Evolutionary conservation across 2,329 filamentous ascomycete species (phyloP), one percentile per base, ranked within the genome.

Genomic region (Calonectria leucothoes): DNA sequence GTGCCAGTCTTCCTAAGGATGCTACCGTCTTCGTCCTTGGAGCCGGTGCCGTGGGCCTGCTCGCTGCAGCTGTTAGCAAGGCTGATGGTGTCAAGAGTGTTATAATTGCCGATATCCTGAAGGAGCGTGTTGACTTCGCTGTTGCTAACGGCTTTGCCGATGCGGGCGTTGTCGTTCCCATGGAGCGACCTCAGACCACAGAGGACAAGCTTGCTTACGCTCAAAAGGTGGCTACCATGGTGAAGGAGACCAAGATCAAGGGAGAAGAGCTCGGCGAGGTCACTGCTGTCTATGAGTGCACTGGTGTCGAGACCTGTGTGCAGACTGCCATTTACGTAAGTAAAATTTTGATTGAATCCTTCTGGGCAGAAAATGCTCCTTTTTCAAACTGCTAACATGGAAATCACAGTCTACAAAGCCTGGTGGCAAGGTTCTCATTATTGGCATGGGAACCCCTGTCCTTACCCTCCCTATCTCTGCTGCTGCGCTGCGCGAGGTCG

Each of bases 291-390:
- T 95, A 94, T 80, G 94, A 96, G 84, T 95, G 94, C 81, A 96
- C 94, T 0, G 94, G 94, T 11, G 94, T 95, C 27, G 93, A 94
- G 81, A 90, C 91, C 0, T 96, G 94, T 79, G 87, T 95, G 78
- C 94, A 96, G 82, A 91, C 91, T 7, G 90, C 92, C 6, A 95
- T 96, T 69, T 96, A 94, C 79, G 89, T 90, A 75, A 82, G 86
- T 84, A 23, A 17, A 20, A 48, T 55, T 35, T 39, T 55, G 7
- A 15, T 61, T 12, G 23, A 35, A 10, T 37, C 7, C 33, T 35
- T 14, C 29, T 5, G 14, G 15, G 33, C 33, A 23, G 17, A 6
- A 59, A 37, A 27, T 12, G 6, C 29, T 4, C 6, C 7, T 39
- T 61, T 12, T 8, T 35, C 49, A 52, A 39, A 17, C 3, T 33